These are phyloP conservation scores for Neurospora discreta DNA, from an alignment of 495 filamentous ascomycete species.

Conservation along the genomic window DNA sequence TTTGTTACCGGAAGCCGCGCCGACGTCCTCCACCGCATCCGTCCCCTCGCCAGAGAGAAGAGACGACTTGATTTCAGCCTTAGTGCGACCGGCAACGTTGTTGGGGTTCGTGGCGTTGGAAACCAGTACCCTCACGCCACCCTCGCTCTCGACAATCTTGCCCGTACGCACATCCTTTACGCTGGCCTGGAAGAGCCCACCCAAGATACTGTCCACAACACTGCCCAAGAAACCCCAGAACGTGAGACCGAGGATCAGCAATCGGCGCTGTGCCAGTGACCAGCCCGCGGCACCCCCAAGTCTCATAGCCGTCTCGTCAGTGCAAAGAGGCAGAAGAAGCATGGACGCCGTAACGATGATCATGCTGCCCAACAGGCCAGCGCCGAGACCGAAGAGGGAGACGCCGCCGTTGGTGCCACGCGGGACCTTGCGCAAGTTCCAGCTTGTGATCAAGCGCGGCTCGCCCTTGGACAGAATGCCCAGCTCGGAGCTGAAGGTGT, in stretches of 20 bases:
- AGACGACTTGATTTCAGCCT: slow-evolving; percentile 27
- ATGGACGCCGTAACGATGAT: slow-evolving; percentile 56
- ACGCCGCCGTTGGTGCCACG: slow-evolving; percentile 91
- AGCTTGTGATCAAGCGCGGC: slow-evolving; percentile 81
- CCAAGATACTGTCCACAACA: slow-evolving; percentile 75
- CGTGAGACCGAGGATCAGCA: slow-evolving; percentile 50
- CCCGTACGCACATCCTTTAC: slow-evolving; percentile 74
- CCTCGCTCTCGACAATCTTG: slow-evolving; percentile 81
- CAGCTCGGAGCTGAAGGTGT: slow-evolving; percentile 92
- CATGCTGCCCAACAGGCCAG: slow-evolving; percentile 65
- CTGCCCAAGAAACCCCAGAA: slow-evolving; percentile 67
- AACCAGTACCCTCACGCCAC: slow-evolving; percentile 62
- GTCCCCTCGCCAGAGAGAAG: slow-evolving; percentile 23
- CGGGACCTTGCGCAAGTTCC: slow-evolving; percentile 62
- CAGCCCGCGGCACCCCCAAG: slow-evolving; percentile 31
- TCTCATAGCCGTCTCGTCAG: slow-evolving; percentile 17
- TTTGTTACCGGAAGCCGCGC: slow-evolving; percentile 11
- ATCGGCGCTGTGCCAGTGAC: slow-evolving; percentile 36
- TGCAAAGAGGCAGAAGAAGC: slow-evolving; percentile 61
- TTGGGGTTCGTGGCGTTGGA: slow-evolving; percentile 15
- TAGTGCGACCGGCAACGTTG: slow-evolving; percentile 11
- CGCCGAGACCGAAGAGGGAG: slow-evolving; percentile 56
- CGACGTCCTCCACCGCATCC: slow-evolving; percentile 20
- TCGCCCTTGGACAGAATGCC: slow-evolving; percentile 66
- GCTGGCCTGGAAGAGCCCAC: slow-evolving; percentile 74